phyloP scores from a whole-genome alignment of 305 asterid genomes.

The Fraxinus greggii region DNA sequence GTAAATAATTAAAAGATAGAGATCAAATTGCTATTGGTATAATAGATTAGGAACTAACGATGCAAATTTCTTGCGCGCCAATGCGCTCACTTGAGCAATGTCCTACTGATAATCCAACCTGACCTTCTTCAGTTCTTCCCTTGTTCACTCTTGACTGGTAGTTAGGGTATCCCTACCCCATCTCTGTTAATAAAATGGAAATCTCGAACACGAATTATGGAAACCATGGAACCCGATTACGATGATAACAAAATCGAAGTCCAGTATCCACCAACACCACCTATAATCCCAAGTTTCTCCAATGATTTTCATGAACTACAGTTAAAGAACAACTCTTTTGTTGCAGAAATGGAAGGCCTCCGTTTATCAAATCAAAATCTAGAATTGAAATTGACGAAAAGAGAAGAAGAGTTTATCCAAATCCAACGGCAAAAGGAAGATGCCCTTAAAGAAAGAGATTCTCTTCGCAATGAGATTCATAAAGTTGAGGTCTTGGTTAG shows the following conservation, averaged over 20 bases:
- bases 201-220: neutral
- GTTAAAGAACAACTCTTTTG: neutral
- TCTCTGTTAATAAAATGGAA: neutral
- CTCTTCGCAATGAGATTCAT: neutral
- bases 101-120: neutral
- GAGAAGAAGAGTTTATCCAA: neutral
- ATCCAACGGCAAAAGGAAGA: conserved; percentile 17
- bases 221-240: neutral
- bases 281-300: neutral
- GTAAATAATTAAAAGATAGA: neutral
- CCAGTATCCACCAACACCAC: neutral
- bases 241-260: neutral
- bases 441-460: conserved; percentile 17
- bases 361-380: conserved; percentile 9
- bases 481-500: neutral
- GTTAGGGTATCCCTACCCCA: neutral
- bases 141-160: conserved; percentile 3
- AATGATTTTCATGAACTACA: neutral
- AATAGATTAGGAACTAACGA: neutral
- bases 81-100: neutral
- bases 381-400: neutral
- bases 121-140: neutral
- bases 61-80: neutral
- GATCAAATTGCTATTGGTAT: neutral
- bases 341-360: conserved; percentile 3